phyloP scores from a whole-genome alignment of 1,139 yeast genomes.

The Scheffersomyces segobiensis region DNA sequence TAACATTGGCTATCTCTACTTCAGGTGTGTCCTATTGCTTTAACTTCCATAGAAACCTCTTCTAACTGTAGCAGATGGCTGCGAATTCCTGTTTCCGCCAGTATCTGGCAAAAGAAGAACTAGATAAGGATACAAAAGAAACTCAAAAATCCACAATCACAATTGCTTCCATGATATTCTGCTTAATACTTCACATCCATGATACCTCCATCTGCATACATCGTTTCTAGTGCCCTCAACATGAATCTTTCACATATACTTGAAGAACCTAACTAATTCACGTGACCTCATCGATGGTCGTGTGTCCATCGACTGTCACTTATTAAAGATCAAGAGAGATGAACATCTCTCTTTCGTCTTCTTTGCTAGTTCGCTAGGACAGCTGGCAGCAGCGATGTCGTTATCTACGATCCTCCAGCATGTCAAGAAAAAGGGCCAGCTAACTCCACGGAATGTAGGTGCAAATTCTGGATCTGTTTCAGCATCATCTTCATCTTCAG shows the following conservation, averaged over 20 bases:
- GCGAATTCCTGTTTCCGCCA: background rate
- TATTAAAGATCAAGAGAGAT: background rate
- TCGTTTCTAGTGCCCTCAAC: background rate
- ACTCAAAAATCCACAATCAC: background rate
- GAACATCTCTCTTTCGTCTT: background rate
- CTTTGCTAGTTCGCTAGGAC: background rate
- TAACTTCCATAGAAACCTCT: background rate
- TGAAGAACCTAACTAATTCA: background rate
- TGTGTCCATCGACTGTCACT: background rate
- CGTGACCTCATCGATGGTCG: background rate
- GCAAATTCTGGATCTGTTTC: background rate
- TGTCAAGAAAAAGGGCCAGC: slow-evolving; percentile 34
- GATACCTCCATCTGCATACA: background rate
- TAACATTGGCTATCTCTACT: background rate
- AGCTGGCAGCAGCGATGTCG: slow-evolving; percentile 13
- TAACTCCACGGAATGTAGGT: slow-evolving; percentile 1
- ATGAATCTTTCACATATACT: background rate
- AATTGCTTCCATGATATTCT: background rate
- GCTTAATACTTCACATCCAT: background rate
- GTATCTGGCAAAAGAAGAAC: background rate
- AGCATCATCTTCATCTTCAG: background rate
- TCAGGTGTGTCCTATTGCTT: background rate
- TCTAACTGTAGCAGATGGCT: background rate
- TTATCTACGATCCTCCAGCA: slow-evolving; percentile 30
- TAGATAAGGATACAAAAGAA: background rate